Evolutionary conservation across 768 basidiomycete species (phyloP).

Genomic region (Leccinum pellstonianum): DNA sequence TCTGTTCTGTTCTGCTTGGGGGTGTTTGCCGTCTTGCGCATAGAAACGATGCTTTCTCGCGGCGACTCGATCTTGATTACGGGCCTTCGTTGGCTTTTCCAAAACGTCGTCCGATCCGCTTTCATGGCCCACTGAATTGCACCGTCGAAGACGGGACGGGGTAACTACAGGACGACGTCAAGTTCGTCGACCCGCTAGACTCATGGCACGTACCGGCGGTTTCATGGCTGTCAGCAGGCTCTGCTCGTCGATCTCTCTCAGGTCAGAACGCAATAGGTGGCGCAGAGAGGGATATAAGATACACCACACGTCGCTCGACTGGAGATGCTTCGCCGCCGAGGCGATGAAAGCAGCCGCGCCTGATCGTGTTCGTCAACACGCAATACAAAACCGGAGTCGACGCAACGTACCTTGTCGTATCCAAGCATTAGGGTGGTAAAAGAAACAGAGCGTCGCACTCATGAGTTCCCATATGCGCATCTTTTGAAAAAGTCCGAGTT

Average conservation of each 20-base stretch:
- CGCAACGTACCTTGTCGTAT: constrained; percentile 77
- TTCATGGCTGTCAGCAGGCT: constrained; percentile 76
- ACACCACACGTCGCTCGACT: constrained; percentile 91
- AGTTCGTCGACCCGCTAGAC: not conserved
- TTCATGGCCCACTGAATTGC: constrained; percentile 89
- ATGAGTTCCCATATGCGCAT: constrained; percentile 98
- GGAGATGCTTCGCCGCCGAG: constrained; percentile 79
- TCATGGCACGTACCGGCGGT: constrained; percentile 59
- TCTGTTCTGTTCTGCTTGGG: constrained; percentile 61
- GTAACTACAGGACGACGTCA: constrained; percentile 36
- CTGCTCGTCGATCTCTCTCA: constrained; percentile 69
- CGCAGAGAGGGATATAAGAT: constrained; percentile 91
- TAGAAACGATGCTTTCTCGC: constrained; percentile 65
- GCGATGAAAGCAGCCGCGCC: constrained; percentile 88
- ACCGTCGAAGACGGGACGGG: constrained; percentile 79
- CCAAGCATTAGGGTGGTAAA: constrained; percentile 96
- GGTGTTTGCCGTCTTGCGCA: constrained; percentile 49
- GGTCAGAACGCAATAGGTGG: constrained; percentile 82
- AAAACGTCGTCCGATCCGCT: constrained; percentile 75
- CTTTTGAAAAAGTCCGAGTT: constrained; percentile 87
- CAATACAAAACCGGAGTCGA: not conserved
- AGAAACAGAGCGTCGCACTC: constrained; percentile 81
- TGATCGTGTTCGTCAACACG: constrained; percentile 31
- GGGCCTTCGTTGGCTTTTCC: constrained; percentile 56
- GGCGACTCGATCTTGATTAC: constrained; percentile 60